A percentile compares a stretch with the other conserved stretches of the same genome.
These are phyloP conservation scores for Neoconidiobolus thromboides DNA, from an alignment of 371 early-diverging fungal genomes.

Conservation along the genomic window DNA sequence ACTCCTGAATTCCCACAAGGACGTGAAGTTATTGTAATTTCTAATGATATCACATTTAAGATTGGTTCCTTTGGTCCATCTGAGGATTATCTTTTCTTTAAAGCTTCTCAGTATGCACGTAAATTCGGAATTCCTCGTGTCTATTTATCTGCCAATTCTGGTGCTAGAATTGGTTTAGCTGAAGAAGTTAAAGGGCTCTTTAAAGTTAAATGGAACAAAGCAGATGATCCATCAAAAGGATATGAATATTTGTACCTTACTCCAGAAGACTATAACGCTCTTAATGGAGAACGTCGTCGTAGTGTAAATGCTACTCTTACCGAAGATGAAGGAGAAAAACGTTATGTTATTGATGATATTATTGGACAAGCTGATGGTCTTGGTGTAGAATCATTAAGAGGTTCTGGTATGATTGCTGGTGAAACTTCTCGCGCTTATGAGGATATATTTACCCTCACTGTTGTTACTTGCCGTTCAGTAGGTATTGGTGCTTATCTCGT, in stretches of 20 bases:
- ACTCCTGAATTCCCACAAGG: conserved; percentile 92
- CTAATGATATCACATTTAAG: conserved; percentile 94
- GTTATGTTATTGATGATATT: conserved; percentile 73
- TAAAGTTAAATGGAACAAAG: conserved; percentile 74
- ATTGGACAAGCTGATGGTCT: conserved; percentile 81
- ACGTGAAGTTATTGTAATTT: conserved; percentile 77
- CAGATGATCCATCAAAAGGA: conserved; percentile 57
- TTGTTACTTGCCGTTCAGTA: conserved; percentile 95
- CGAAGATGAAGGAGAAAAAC: conserved; percentile 48
- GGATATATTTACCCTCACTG: conserved; percentile 90
- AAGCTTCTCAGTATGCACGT: conserved; percentile 79
- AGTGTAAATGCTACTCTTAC: conserved; percentile 44
- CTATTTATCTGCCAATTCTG: conserved; percentile 96
- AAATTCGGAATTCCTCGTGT: conserved; percentile 76
- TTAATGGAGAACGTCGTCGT: conserved; percentile 32
- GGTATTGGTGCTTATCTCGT: conserved; percentile 98
- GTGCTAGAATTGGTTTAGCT: conserved; percentile 97
- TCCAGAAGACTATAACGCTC: conserved; percentile 40
- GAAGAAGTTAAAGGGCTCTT: conserved; percentile 74
- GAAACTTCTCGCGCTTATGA: conserved; percentile 91
- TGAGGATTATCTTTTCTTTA: conserved; percentile 85
- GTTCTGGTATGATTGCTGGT: conserved; percentile 97
- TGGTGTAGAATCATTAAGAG: conserved; percentile 97
- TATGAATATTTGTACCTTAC: conserved; percentile 85
- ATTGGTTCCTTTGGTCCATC: conserved; percentile 94